Conservation (phyloP, 257 asterid genomes). For the Jacaranda mimosifolia region DNA sequence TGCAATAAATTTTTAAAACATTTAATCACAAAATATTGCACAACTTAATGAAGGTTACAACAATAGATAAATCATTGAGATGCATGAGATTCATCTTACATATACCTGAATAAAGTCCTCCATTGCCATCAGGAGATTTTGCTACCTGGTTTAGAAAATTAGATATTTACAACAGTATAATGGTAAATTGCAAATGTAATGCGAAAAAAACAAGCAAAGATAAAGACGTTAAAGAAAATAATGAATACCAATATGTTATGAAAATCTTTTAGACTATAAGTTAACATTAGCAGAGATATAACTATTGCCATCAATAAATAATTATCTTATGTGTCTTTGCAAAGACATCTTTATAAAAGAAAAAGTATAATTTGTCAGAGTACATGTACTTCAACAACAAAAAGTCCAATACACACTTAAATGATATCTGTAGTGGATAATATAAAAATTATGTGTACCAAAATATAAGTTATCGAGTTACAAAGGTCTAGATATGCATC, state of each 20-base stretch:
- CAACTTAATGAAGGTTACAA: conserved; percentile 25
- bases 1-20: conserved; percentile 44
- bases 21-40: conserved; percentile 26
- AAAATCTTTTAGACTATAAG: conserved; percentile 14
- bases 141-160: conserved; percentile 75
- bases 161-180: conserved; percentile 32
- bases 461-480: conserved; percentile 4
- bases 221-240: conserved; percentile 9
- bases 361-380: conserved; percentile 10
- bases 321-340: not conserved
- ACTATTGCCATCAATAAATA: conserved; percentile 8
- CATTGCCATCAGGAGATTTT: conserved; percentile 98
- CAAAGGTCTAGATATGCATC: conserved; percentile 8
- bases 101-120: conserved; percentile 94
- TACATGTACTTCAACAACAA: not conserved
- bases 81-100: conserved; percentile 22
- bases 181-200: conserved; percentile 15
- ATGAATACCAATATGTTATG: not conserved
- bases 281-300: conserved; percentile 23
- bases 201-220: conserved; percentile 14
- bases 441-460: conserved; percentile 15
- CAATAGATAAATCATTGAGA: conserved; percentile 18
- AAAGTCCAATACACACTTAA: not conserved
- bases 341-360: conserved; percentile 12
- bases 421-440: conserved; percentile 19